phyloP scores from a whole-genome alignment of 1,284 basidiomycete genomes.

The Ceratobasidium sp. region DNA sequence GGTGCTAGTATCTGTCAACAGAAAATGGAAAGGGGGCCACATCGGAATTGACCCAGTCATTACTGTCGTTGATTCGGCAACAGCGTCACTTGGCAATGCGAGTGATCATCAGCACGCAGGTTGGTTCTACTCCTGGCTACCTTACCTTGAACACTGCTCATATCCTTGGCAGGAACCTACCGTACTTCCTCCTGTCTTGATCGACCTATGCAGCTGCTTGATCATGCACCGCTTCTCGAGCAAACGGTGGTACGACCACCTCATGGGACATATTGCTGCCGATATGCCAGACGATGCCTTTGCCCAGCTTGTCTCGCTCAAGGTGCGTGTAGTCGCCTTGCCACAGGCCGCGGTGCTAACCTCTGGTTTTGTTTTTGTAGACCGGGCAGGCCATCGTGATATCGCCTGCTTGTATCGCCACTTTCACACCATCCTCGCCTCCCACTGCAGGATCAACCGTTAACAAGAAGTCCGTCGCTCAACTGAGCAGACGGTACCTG shows the following conservation, averaged over 20 bases:
- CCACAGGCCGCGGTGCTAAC: not conserved
- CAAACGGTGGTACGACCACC: conserved; percentile 75
- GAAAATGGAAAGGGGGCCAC: conserved; percentile 56
- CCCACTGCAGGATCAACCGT: conserved; percentile 12
- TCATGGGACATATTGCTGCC: conserved; percentile 72
- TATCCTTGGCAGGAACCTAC: conserved; percentile 68
- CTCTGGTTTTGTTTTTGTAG: conserved; percentile 14
- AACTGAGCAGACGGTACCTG: conserved; percentile 45
- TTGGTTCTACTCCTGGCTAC: conserved; percentile 18
- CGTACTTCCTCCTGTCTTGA: conserved; percentile 70
- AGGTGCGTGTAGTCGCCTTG: conserved; percentile 58
- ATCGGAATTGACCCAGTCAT: conserved; percentile 66
- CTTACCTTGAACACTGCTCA: conserved; percentile 1
- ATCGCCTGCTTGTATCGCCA: conserved; percentile 45
- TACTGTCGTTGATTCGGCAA: conserved; percentile 70
- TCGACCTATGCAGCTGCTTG: conserved; percentile 72
- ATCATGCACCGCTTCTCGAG: conserved; percentile 79
- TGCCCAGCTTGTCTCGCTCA: conserved; percentile 70
- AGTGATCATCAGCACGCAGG: conserved; percentile 75
- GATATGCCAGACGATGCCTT: conserved; percentile 70
- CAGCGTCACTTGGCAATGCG: conserved; percentile 78
- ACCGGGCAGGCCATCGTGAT: conserved; percentile 47
- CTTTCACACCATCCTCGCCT: conserved; percentile 35
- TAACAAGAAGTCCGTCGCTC: conserved; percentile 21
- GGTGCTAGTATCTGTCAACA: conserved; percentile 67